Conservation (phyloP, 73 alveolate species). For the Paramecium primaurelia region DNA sequence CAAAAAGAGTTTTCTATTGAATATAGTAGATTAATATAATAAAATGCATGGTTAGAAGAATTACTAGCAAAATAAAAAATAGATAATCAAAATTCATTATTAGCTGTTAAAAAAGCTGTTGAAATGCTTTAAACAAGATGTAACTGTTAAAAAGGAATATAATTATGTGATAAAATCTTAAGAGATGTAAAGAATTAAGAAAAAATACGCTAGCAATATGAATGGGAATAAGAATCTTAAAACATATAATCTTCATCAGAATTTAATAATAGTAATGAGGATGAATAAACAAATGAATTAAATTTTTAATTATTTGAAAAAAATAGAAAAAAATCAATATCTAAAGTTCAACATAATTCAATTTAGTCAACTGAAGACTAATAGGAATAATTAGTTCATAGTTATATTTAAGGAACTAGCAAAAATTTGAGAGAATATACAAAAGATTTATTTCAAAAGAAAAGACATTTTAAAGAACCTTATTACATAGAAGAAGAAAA, state of each 20-base stretch:
- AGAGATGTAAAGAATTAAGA: neutral
- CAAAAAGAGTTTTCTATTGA: neutral
- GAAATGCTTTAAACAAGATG: slow-evolving; percentile 19
- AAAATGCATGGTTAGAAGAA: slow-evolving; percentile 28
- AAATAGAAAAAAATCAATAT: neutral
- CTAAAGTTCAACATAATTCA: neutral
- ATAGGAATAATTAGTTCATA: neutral
- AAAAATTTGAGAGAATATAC: neutral
- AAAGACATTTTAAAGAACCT: neutral
- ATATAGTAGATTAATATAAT: neutral
- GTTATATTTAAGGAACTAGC: neutral
- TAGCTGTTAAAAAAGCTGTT: slow-evolving; percentile 5
- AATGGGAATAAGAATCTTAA: neutral
- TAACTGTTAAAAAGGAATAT: neutral
- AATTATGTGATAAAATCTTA: neutral
- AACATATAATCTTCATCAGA: neutral
- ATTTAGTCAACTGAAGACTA: neutral
- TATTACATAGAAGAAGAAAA: slow-evolving; percentile 8
- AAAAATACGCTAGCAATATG: neutral
- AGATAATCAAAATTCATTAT: slow-evolving; percentile 21
- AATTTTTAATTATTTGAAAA: neutral
- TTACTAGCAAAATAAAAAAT: slow-evolving; percentile 10
- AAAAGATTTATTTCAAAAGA: neutral
- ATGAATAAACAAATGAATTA: neutral
- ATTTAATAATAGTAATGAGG: neutral